phyloP scores from a whole-genome alignment of 495 filamentous ascomycete genomes.

The Penicillium coprophilum region DNA sequence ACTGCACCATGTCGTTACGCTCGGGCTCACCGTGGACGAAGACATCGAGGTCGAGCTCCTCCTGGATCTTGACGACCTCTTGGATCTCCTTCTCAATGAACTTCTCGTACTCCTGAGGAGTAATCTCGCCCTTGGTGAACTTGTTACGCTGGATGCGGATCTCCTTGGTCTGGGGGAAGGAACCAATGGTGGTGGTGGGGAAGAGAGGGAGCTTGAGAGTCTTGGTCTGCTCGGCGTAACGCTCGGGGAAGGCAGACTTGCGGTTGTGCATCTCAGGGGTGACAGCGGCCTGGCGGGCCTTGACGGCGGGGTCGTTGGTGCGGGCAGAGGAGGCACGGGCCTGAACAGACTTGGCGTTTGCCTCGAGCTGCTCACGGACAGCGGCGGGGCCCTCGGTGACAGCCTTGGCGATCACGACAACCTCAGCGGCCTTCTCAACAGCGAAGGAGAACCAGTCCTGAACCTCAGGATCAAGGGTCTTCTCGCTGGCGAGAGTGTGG shows the following conservation, averaged over 20 bases:
- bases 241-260: constrained; percentile 78
- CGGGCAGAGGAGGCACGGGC: constrained; percentile 84
- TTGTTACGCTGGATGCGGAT: constrained; percentile 95
- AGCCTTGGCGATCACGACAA: constrained; percentile 93
- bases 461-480: constrained; percentile 90
- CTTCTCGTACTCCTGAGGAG: constrained; percentile 84
- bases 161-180: constrained; percentile 98
- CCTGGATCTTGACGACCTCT: constrained; percentile 90
- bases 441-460: constrained; percentile 99
- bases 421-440: constrained; percentile 86
- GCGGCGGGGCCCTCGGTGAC: constrained; percentile 85
- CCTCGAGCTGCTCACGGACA: constrained; percentile 82
- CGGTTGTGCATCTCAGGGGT: constrained; percentile 84
- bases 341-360: constrained; percentile 89
- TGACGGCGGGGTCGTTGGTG: constrained; percentile 95
- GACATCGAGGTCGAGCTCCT: constrained; percentile 94
- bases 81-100: constrained; percentile 99
- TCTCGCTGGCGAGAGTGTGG: constrained; percentile 96
- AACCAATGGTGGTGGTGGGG: constrained; percentile 98
- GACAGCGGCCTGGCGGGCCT: constrained; percentile 87
- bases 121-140: constrained; percentile 98
- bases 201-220: constrained; percentile 90
- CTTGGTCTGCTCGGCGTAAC: constrained; percentile 82
- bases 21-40: constrained; percentile 98
- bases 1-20: constrained; percentile 99